Base-by-base conservation (phyloP, 441 rosid genomes). In the Croton laevigatus region DNA sequence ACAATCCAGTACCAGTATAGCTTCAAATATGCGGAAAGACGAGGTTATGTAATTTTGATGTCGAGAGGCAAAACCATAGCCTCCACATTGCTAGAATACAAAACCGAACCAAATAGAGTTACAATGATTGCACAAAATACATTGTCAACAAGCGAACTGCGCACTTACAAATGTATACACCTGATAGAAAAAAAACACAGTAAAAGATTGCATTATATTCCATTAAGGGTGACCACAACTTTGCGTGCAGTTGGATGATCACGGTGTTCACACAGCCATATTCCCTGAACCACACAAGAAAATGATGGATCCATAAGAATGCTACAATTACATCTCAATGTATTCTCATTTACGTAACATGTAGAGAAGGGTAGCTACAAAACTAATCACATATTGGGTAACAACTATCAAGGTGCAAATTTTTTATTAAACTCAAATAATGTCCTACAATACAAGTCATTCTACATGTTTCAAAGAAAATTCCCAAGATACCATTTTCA, bases 211-310 rank as follows among this genome's bases (percentile, higher is more conserved):
- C 16, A 32, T 23, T 69, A 93, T 67, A 85, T 88, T 66, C 97
- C 97, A 76, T 90, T 94, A 54, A 94, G 89, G 62, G 97, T 94
- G 63, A 94, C 86, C 64, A 91, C 93, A 79, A 94, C 87, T 72
- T 77, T 88, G 57, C 98, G 88, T 13, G 95, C 78, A 45, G 96
- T 86, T 51, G 93, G 92, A 44, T 80, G 84, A 73, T 94, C 96
- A 3, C 98, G 96, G 55, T 94, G 98, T 81, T 94, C 98, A 42
- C 98, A 91, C 9, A 91, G 91, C 98, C 97, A 91, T 79, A 94
- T 90, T 62, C 98, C 97, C 96, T 94, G 84, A 73, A 80, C 73
- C 69, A 81, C 17, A 71, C 16, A 32, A 38, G 13, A 55, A 3
- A 58, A 48, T 20, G 40, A 11, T 27, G 5, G n/a, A 57, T 10